Evolutionary conservation across 257 asterid genomes (phyloP).

Genomic region (Mentha longifolia): DNA sequence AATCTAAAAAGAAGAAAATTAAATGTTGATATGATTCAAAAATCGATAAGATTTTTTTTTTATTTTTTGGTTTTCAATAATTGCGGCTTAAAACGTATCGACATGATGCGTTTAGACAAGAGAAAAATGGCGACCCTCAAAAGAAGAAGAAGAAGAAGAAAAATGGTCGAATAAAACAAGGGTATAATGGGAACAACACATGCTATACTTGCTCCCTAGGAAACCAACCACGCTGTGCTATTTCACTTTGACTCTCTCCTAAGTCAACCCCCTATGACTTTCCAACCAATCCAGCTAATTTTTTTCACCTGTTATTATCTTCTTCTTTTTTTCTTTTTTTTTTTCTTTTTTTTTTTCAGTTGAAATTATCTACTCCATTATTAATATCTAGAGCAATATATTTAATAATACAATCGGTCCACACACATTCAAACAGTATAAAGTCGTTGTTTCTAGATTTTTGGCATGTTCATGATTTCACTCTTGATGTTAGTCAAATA

Average conservation of each 20-base stretch:
- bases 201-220: conserved; percentile 31
- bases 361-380: too few relatives aligned
- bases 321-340: background rate
- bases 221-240: conserved; percentile 32
- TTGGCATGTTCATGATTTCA: too few relatives aligned
- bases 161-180: background rate
- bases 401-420: background rate
- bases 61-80: background rate
- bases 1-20: background rate
- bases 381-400: too few relatives aligned
- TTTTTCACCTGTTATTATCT: conserved; percentile 12
- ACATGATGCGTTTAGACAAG: background rate
- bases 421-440: background rate
- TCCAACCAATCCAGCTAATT: conserved; percentile 29
- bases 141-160: too few relatives aligned
- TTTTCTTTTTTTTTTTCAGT: too few relatives aligned
- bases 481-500: too few relatives aligned
- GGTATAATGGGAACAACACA: conserved; percentile 15
- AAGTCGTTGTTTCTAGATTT: background rate
- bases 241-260: conserved; percentile 30
- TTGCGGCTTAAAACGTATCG: background rate
- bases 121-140: background rate
- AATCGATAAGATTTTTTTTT: background rate
- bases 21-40: background rate
- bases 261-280: conserved; percentile 41